phyloP scores from a whole-genome alignment of 2,329 filamentous ascomycete genomes.

The Neonectria faginata region DNA sequence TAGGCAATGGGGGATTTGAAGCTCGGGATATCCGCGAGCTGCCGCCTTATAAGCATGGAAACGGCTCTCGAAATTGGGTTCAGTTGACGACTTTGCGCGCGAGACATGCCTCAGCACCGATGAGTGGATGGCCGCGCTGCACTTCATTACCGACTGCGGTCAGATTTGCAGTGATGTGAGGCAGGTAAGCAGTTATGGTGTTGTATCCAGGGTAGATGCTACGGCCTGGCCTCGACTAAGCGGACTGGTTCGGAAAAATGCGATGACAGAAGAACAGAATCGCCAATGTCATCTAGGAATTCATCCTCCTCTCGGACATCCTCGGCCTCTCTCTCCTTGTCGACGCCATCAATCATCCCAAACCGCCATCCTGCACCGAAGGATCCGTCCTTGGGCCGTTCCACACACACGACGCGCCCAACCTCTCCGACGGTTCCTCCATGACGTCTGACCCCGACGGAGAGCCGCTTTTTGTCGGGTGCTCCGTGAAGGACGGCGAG shows the following conservation, averaged over 20 bases:
- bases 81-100: slow-evolving; percentile 73
- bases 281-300: slow-evolving; percentile 63
- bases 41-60: no score
- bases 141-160: slow-evolving; percentile 75
- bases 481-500: slow-evolving; percentile 71
- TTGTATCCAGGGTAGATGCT: background rate
- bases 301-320: slow-evolving; percentile 81
- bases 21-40: no score
- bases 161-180: slow-evolving; percentile 74
- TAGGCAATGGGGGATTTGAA: no score
- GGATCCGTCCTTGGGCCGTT: slow-evolving; percentile 82
- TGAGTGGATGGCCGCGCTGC: slow-evolving; percentile 78
- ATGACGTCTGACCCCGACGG: slow-evolving; percentile 75
- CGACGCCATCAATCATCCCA: slow-evolving; percentile 82
- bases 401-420: slow-evolving; percentile 77
- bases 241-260: background rate
- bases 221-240: no score
- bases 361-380: slow-evolving; percentile 74
- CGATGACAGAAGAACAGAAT: background rate
- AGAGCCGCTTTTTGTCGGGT: slow-evolving; percentile 73
- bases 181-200: background rate
- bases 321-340: slow-evolving; percentile 82
- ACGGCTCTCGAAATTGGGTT: no score
- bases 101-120: slow-evolving; percentile 77
- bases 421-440: slow-evolving; percentile 60